phyloP scores from a whole-genome alignment of 371 early-diverging fungal species.

The Parasitella parasitica region DNA sequence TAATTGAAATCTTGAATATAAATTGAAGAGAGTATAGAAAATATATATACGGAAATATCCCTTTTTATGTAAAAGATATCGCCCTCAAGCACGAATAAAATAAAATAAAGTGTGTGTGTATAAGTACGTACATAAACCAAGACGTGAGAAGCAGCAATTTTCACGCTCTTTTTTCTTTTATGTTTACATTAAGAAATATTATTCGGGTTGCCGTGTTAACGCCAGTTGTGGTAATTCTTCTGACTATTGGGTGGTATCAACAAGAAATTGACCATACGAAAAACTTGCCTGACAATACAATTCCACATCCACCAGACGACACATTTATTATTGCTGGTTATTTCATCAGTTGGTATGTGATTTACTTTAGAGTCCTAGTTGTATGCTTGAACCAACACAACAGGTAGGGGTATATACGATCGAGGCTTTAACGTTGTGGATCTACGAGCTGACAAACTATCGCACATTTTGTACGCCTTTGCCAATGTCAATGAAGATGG shows the following conservation, averaged over 20 bases:
- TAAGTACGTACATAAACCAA: background rate
- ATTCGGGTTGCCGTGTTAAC: slow-evolving; percentile 18
- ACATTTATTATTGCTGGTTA: slow-evolving; percentile 36
- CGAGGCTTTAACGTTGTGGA: slow-evolving; percentile 62
- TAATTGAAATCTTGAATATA: background rate
- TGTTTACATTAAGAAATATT: slow-evolving; percentile 5
- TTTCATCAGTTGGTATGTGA: slow-evolving; percentile 40
- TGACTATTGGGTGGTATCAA: slow-evolving; percentile 37
- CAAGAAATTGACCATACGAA: slow-evolving; percentile 11
- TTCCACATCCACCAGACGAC: background rate
- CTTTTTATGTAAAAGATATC: background rate
- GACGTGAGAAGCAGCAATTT: too few relatives aligned
- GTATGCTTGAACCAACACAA: background rate
- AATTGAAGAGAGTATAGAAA: background rate
- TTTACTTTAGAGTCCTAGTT: too few relatives aligned
- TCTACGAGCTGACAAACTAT: slow-evolving; percentile 58
- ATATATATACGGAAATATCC: slow-evolving; percentile 1
- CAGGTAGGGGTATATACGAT: slow-evolving; percentile 69
- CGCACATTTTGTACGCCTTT: slow-evolving; percentile 88
- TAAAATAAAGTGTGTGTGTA: slow-evolving; percentile 15
- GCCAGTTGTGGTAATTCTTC: slow-evolving; percentile 26
- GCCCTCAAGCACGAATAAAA: background rate
- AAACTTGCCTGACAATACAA: slow-evolving; percentile 3
- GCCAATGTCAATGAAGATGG: slow-evolving; percentile 73
- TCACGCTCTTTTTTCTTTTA: background rate